phyloP scores from a whole-genome alignment of 352 stramenopile genomes.

The Globisporangium abappressorium region DNA sequence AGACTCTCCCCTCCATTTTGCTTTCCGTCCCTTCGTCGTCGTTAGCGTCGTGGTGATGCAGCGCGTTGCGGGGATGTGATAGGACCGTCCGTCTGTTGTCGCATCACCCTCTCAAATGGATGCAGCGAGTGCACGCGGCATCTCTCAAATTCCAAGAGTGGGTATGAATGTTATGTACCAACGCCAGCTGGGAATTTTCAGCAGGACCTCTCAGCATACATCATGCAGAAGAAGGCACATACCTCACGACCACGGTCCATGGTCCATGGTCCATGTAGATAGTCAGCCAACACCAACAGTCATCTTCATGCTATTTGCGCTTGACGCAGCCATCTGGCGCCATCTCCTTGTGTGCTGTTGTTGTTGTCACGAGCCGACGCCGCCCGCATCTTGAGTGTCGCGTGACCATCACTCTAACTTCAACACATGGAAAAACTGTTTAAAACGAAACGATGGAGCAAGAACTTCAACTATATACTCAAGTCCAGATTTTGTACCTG shows the following conservation, averaged over 20 bases:
- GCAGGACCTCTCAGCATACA: neutral
- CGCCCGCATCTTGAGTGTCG: conserved; percentile 4
- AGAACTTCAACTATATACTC: neutral
- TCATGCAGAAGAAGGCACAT: neutral
- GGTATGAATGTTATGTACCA: neutral
- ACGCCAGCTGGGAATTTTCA: neutral
- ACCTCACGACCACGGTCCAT: neutral
- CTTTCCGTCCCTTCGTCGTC: neutral
- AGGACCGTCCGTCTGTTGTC: neutral
- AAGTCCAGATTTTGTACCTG: neutral
- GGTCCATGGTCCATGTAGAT: neutral
- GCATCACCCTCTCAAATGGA: conserved; percentile 7
- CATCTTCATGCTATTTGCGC: neutral
- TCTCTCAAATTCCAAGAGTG: neutral
- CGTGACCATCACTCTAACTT: conserved; percentile 17
- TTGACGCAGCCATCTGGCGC: neutral
- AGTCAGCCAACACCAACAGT: neutral
- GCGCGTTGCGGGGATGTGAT: conserved; percentile 4
- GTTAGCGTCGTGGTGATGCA: neutral
- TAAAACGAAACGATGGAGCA: neutral
- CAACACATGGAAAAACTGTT: conserved; percentile 1
- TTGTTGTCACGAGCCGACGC: neutral
- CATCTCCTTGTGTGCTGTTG: neutral
- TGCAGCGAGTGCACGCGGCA: conserved; percentile 6
- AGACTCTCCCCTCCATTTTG: neutral